phyloP scores from a whole-genome alignment of 177 flowering plant genomes.

The Vitis hybrid region DNA sequence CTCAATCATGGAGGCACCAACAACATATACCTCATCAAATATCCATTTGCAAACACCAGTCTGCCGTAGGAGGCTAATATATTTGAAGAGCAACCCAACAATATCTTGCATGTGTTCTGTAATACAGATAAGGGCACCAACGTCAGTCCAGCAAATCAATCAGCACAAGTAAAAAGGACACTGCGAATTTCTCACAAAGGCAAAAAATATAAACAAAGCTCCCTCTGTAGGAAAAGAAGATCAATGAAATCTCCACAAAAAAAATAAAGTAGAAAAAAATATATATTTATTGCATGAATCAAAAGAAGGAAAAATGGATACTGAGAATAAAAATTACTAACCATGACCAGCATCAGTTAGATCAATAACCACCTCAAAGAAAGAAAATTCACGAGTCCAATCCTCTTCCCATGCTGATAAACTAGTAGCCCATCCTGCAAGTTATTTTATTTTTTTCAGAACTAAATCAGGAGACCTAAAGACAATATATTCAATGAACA shows the following conservation, averaged over 20 bases:
- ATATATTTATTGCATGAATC: no score
- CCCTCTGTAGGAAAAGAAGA: no score
- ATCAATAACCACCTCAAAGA: conserved; percentile 67
- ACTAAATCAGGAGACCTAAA: not conserved
- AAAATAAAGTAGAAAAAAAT: no score
- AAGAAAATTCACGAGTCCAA: conserved; percentile 65
- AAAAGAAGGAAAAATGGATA: not conserved
- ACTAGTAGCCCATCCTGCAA: conserved; percentile 91
- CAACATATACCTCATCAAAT: conserved; percentile 80
- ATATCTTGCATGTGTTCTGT: conserved; percentile 83
- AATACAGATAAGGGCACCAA: conserved; percentile 13
- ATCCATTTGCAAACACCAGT: conserved; percentile 90
- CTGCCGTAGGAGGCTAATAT: conserved; percentile 61
- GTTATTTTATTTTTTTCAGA: not conserved
- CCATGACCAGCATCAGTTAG: conserved; percentile 98
- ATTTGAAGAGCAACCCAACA: conserved; percentile 74
- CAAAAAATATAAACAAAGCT: no score
- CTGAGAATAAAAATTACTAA: conserved; percentile 29
- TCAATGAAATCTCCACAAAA: no score
- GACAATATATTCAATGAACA: no score
- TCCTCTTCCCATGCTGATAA: conserved; percentile 88
- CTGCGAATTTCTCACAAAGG: not conserved
- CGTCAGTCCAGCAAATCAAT: not conserved
- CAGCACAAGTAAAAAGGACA: not conserved
- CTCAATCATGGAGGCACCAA: no score